These are phyloP conservation scores for Diphasiastrum complanatum DNA, from an alignment of 83 land plant species.

Conservation along the genomic window DNA sequence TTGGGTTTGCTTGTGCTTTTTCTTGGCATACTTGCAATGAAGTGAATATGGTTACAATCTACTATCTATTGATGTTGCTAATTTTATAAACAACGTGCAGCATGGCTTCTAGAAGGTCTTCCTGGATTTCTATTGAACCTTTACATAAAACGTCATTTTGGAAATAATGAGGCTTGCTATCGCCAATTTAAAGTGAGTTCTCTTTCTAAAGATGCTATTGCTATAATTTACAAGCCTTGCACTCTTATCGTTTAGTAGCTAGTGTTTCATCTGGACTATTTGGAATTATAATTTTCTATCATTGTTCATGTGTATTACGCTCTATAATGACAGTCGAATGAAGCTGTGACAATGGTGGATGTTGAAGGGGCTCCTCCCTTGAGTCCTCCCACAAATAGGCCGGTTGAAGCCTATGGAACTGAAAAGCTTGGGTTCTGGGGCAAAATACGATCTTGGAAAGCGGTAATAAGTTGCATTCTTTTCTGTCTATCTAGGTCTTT, in stretches of 20 bases:
- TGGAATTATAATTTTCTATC: not conserved
- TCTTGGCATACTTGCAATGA: not conserved
- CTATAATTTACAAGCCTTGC: not conserved
- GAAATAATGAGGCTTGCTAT: conserved; percentile 89
- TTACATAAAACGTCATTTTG: conserved; percentile 68
- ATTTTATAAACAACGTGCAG: conserved; percentile 33
- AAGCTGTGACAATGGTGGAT: conserved; percentile 73
- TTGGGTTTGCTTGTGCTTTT: too few species aligned
- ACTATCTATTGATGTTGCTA: too few species aligned
- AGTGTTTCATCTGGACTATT: too few species aligned
- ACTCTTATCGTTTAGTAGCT: too few species aligned
- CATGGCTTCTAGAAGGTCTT: conserved; percentile 90
- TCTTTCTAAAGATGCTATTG: not conserved
- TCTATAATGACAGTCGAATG: conserved; percentile 60
- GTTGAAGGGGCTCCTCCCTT: conserved; percentile 72
- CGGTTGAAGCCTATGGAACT: conserved; percentile 59
- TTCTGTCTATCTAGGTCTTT: conserved; percentile 2
- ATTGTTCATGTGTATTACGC: not conserved
- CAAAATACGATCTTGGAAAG: conserved; percentile 78
- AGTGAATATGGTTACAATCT: too few species aligned
- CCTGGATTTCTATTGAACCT: conserved; percentile 75
- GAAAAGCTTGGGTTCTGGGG: conserved; percentile 63
- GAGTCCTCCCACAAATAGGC: conserved; percentile 46
- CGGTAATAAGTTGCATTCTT: conserved; percentile 37
- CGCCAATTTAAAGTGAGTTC: conserved; percentile 71